Evolutionary conservation across 257 asterid species (phyloP), one percentile per base, ranked within the genome.

Genomic region (Nicotiana obtusifolia): DNA sequence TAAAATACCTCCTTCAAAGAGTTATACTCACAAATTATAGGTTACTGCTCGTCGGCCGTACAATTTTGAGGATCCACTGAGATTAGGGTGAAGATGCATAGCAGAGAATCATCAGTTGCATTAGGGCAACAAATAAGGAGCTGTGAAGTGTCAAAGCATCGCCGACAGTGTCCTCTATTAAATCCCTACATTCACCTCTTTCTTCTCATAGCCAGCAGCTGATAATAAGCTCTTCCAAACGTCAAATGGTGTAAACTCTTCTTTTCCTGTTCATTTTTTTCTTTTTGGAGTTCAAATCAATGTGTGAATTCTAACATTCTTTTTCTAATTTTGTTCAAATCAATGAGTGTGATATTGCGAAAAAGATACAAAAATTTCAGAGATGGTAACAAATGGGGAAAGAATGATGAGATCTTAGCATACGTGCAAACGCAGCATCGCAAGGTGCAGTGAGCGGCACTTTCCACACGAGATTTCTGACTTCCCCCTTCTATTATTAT

Each of bases 391-490:
- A 30, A 2, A 1, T 30, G 33, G 26, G 10, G 31, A 5, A 52
- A 20, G 78, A 73, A 73, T 73, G 78, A 73, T 73, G 78, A 73
- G 22, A 73, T 73, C 61, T 47, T 73, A 13, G 78, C 78, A 73
- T 22, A 22, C 49, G 78, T 73, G 78, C 78, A 73, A 73, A 73
- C 79, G 79, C 79, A 75, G 62, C 10, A 75, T 49, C 44, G 8
- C 41, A 33, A 24, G 79, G 4, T 75, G 79, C 79, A 75, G 41
- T 75, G 79, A 75, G 79, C 62, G 79, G 79, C 79, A 75, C 62
- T 49, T 75, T 75, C 79, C 79, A 75, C 78, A 71, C 78, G 78
- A 71, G 78, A 71, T 71, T 71, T 71, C 78, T 71, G 78, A 71
- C 78, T 44, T 15, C 57, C 35, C 28, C 26, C 35, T 0, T 24